A percentile compares a stretch with the other conserved stretches of the same genome.
Evolutionary conservation across 1,284 basidiomycete species (phyloP).

Genomic region (Microbotryum saponariae): DNA sequence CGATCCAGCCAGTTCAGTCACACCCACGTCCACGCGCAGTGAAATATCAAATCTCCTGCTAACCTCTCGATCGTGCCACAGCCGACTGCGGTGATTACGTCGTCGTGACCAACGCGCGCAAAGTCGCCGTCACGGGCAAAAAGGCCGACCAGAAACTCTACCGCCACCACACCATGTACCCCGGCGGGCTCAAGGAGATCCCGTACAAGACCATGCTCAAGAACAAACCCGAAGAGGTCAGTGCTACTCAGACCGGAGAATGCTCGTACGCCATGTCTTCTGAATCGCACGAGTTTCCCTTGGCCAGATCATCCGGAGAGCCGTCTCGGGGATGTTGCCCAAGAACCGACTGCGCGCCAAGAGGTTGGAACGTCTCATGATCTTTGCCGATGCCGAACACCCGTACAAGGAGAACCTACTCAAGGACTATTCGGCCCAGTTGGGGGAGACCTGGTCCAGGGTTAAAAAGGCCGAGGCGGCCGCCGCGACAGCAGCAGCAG

Average conservation of each 20-base stretch:
- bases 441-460: conserved; percentile 18
- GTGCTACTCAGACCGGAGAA: conserved; percentile 36
- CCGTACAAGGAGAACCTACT: conserved; percentile 40
- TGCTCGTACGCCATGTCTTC: neutral
- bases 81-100: conserved; percentile 98
- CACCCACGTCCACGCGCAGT: too few relatives aligned
- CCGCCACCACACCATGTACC: conserved; percentile 83
- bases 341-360: conserved; percentile 88
- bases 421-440: conserved; percentile 29
- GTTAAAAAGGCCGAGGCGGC: conserved; percentile 6
- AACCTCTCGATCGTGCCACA: conserved; percentile 37
- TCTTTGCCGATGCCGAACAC: conserved; percentile 56
- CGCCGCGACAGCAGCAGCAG: too few relatives aligned
- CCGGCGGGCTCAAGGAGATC: conserved; percentile 87
- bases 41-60: neutral
- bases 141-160: conserved; percentile 84
- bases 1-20: conserved; percentile 64
- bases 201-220: conserved; percentile 73
- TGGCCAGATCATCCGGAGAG: conserved; percentile 78
- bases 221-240: conserved; percentile 82
- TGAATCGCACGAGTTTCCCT: neutral
- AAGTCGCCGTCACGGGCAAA: conserved; percentile 78
- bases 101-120: conserved; percentile 81
- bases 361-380: conserved; percentile 71
- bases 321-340: conserved; percentile 91